phyloP scores from a whole-genome alignment of 441 rosid genomes.

The Populus hybrid region DNA sequence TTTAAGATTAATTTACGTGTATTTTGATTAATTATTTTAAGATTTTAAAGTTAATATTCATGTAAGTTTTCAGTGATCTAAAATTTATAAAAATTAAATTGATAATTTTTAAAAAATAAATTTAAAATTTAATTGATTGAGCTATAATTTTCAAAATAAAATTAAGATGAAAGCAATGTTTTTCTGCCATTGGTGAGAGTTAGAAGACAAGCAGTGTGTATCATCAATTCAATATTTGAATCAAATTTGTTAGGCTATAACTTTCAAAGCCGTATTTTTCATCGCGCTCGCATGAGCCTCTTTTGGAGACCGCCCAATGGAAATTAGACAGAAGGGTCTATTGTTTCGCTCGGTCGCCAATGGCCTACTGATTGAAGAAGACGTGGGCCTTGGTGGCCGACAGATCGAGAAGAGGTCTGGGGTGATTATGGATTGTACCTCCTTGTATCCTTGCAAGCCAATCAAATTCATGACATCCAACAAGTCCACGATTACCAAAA shows the following conservation, averaged over 20 bases:
- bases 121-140: too few relatives aligned
- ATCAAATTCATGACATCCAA: background rate
- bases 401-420: background rate
- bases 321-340: background rate
- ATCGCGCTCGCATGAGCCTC: constrained; percentile 7
- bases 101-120: too few relatives aligned
- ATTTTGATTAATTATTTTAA: too few relatives aligned
- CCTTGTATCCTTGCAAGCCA: background rate
- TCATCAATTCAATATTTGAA: background rate
- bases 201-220: background rate
- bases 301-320: background rate
- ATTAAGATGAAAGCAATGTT: background rate
- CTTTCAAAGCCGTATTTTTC: constrained; percentile 10
- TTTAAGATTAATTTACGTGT: too few relatives aligned
- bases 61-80: fast-evolving
- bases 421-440: background rate
- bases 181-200: background rate
- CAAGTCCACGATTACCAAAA: background rate
- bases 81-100: too few relatives aligned
- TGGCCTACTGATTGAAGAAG: background rate
- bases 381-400: constrained; percentile 15
- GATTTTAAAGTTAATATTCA: too few relatives aligned
- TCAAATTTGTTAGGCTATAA: constrained; percentile 12
- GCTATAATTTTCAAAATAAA: too few relatives aligned
- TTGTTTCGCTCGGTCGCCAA: background rate